These are phyloP conservation scores for Hapsidospora chrysogenum DNA, from an alignment of 495 filamentous ascomycete genomes.

Conservation along the genomic window DNA sequence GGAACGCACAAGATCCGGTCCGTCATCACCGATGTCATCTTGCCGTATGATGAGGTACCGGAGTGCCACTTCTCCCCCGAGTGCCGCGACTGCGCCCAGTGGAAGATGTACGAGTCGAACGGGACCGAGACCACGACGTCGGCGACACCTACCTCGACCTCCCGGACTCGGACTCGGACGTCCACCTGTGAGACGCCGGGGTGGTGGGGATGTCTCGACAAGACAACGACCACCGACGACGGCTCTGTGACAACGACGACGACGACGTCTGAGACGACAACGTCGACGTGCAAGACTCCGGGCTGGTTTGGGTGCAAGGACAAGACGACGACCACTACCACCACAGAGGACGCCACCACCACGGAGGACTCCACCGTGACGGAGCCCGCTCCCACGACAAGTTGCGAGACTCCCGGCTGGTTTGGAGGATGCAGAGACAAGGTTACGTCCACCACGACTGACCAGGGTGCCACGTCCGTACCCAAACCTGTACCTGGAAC, in stretches of 20 bases:
- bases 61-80: constrained; percentile 53
- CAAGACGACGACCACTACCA: constrained; percentile 9
- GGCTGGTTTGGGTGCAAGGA: constrained; percentile 45
- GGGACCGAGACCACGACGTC: constrained; percentile 56
- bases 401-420: constrained; percentile 34
- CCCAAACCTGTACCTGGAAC: no score
- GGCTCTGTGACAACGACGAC: constrained; percentile 19
- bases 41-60: constrained; percentile 62
- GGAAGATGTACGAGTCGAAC: constrained; percentile 90
- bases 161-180: constrained; percentile 52
- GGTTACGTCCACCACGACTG: constrained; percentile 17
- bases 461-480: constrained; percentile 14
- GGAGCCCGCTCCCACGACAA: constrained; percentile 18
- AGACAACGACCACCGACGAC: constrained; percentile 32
- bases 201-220: constrained; percentile 60
- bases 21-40: constrained; percentile 74
- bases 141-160: constrained; percentile 32
- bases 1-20: constrained; percentile 70
- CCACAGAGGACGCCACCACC: constrained; percentile 5
- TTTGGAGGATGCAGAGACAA: constrained; percentile 42
- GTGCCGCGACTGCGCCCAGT: constrained; percentile 78
- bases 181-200: constrained; percentile 81
- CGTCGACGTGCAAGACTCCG: constrained; percentile 41
- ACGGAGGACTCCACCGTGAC: constrained; percentile 11
- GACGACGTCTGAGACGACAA: constrained; percentile 26